Evolutionary conservation across 129 eudicot species (phyloP).

Genomic region (Helianthus tuberosus): DNA sequence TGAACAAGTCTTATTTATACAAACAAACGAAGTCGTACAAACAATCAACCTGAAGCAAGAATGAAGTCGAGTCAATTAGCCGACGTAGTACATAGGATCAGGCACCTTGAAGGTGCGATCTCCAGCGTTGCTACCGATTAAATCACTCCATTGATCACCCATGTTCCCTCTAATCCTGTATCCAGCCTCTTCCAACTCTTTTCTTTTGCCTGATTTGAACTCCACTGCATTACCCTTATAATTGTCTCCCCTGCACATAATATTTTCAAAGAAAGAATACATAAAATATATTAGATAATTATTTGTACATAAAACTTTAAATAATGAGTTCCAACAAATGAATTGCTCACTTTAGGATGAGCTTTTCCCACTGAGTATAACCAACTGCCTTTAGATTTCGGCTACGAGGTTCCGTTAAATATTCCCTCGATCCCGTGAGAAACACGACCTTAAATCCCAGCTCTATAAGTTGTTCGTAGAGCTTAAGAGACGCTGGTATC

Average conservation of each 20-base stretch:
- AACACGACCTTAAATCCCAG: slow-evolving; percentile 48
- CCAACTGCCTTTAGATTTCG: slow-evolving; percentile 41
- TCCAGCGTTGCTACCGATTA: slow-evolving; percentile 35
- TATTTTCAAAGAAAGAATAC: not conserved
- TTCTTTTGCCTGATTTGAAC: slow-evolving; percentile 50
- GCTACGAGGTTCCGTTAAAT: slow-evolving; percentile 2
- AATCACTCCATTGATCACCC: slow-evolving; percentile 74
- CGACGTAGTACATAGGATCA: slow-evolving; percentile 51
- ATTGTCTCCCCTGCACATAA: not conserved
- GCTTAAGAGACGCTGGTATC: slow-evolving; percentile 32
- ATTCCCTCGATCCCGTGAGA: slow-evolving; percentile 27
- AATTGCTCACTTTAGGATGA: slow-evolving; percentile 42
- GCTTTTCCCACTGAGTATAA: slow-evolving; percentile 44
- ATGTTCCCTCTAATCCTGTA: slow-evolving; percentile 51
- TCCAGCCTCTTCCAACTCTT: slow-evolving; percentile 43
- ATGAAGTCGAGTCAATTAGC: not conserved
- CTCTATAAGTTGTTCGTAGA: slow-evolving; percentile 34
- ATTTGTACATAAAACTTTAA: not conserved
- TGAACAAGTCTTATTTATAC: not conserved
- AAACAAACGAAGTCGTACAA: not conserved
- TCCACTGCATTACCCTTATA: slow-evolving; percentile 1
- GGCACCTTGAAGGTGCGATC: slow-evolving; percentile 50
- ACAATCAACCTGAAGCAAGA: not conserved
- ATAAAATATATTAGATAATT: not conserved
- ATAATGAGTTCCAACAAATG: not conserved